Base-by-base conservation (phyloP, 352 stramenopile species). In the Pythium volutum region DNA sequence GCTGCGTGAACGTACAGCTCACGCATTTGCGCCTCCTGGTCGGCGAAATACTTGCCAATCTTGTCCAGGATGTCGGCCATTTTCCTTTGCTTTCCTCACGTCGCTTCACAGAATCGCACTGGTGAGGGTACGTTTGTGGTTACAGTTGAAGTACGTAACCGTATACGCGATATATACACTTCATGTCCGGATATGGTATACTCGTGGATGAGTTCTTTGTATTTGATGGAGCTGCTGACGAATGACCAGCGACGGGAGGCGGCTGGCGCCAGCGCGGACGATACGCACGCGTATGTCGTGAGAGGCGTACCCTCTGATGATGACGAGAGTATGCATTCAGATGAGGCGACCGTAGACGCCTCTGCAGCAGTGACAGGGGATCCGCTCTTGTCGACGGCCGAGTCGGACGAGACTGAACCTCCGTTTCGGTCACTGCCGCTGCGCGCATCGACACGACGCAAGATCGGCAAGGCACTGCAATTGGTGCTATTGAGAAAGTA, bases 31-130 rank as follows among this genome's bases (percentile, higher is more conserved):
- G 59, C 67, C 59, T 90, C 78, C 50, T 87, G 76, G 23, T 86
- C 73, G 2, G 75, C 76, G 61, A 88, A 90, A 62, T 85, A 90
- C 59, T 74, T 73, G 39, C 78, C 77, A 43, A 88, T 90, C 57
- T 84, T 87, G 29, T 77, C 78, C 50, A 88, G 77, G 59, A 88
- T 73, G 46, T 87, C 74, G 12, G 70, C 61, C 80, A 88, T 15
- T 27, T n/a, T 5, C 2, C 16, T n/a, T 22, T n/a, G n/a, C n/a
- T n/a, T n/a, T n/a, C n/a, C n/a, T n/a, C n/a, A n/a, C n/a, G n/a
- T n/a, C n/a, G n/a, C n/a, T n/a, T n/a, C n/a, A n/a, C n/a, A n/a
- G n/a, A n/a, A 11, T 36, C 14, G 31, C n/a, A n/a, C n/a, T 53
- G n/a, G n/a, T n/a, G 2, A 25, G 20, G 29, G 29, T 42, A 39